Conservation (phyloP, 2,329 filamentous ascomycete genomes). For the Colletotrichum plurivorum region DNA sequence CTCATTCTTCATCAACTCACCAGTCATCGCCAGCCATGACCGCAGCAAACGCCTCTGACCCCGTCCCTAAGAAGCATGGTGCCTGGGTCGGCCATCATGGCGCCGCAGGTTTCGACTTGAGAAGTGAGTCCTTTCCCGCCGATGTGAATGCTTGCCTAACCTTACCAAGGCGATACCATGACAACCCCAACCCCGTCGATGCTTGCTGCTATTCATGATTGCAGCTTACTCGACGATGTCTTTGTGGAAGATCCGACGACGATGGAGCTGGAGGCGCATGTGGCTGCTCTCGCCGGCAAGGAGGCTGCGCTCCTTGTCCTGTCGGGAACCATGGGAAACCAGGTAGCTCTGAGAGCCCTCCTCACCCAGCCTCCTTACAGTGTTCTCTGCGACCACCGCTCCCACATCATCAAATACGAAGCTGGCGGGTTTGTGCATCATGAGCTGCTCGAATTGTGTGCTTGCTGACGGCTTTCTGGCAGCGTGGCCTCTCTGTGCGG, state of each 20-base stretch:
- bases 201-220: conserved; percentile 82
- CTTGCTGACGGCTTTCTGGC: neutral
- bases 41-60: neutral
- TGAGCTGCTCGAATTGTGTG: neutral
- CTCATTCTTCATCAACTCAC: neutral
- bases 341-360: conserved; percentile 84
- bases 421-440: conserved; percentile 67
- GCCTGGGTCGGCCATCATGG: conserved; percentile 56
- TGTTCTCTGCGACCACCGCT: conserved; percentile 83
- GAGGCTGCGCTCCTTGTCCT: conserved; percentile 85
- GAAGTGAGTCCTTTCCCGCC: conserved; percentile 49
- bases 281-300: conserved; percentile 81
- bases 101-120: conserved; percentile 55
- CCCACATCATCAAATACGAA: conserved; percentile 81
- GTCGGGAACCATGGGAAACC: conserved; percentile 96
- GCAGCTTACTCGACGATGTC: conserved; percentile 87
- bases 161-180: conserved; percentile 63
- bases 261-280: conserved; percentile 78
- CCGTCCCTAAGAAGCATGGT: conserved; percentile 23
- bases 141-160: neutral
- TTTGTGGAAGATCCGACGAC: conserved; percentile 86
- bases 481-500: conserved; percentile 79
- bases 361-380: conserved; percentile 84
- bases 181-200: conserved; percentile 86
- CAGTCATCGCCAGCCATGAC: conserved; percentile 9